These are phyloP conservation scores for Yamadazyma olivae DNA, from an alignment of 805 yeast genomes.

Conservation along the genomic window DNA sequence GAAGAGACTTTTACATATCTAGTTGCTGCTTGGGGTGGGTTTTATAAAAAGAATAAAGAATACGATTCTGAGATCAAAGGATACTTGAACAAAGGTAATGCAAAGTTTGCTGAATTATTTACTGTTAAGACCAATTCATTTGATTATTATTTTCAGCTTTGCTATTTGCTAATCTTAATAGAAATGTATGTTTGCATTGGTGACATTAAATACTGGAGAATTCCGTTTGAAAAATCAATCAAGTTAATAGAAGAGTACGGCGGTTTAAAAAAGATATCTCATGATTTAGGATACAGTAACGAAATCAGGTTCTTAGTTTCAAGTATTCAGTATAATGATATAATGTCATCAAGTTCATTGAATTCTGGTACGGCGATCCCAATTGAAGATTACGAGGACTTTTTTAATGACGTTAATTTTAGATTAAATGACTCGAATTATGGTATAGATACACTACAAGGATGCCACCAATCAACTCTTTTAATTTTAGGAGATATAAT, in stretches of 20 bases:
- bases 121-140: neutral
- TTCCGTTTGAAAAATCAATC: neutral
- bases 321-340: conserved; percentile 19
- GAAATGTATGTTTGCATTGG: conserved; percentile 17
- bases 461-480: conserved; percentile 17
- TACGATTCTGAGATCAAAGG: conserved; percentile 6
- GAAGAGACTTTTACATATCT: conserved; percentile 21
- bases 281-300: conserved; percentile 15
- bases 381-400: conserved; percentile 11
- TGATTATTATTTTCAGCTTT: conserved; percentile 6
- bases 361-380: conserved; percentile 15
- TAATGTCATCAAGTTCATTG: conserved; percentile 15
- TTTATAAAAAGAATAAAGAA: conserved; percentile 9
- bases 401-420: conserved; percentile 12
- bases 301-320: conserved; percentile 20
- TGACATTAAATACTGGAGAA: conserved; percentile 17
- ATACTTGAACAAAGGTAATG: conserved; percentile 9
- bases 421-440: conserved; percentile 11
- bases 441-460: conserved; percentile 26
- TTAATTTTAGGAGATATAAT: conserved; percentile 11
- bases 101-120: conserved; percentile 6
- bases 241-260: conserved; percentile 11
- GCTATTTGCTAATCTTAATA: conserved; percentile 6
- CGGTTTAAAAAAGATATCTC: conserved; percentile 13
- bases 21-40: conserved; percentile 28